Evolutionary conservation across 345 rosid species (phyloP).

Genomic region (Erysimum cheiranthoides): DNA sequence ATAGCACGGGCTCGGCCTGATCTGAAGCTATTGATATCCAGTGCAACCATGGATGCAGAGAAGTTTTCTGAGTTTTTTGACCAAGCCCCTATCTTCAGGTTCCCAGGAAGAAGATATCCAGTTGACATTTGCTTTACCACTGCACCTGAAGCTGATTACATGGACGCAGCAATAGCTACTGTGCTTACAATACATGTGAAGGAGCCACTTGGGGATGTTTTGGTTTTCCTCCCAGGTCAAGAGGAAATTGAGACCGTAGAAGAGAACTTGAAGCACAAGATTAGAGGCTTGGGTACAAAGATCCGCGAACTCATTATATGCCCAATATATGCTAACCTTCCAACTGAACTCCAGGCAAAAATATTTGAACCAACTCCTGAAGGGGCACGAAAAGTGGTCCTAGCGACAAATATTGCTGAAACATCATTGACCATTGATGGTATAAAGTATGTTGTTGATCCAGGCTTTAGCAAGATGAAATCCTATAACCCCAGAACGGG

Average conservation of each 20-base stretch:
- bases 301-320: slow-evolving; percentile 84
- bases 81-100: slow-evolving; percentile 76
- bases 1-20: slow-evolving; percentile 74
- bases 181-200: slow-evolving; percentile 76
- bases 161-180: slow-evolving; percentile 86
- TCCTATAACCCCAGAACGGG: slow-evolving; percentile 90
- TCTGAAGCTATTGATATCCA: slow-evolving; percentile 77
- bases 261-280: slow-evolving; percentile 77
- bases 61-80: slow-evolving; percentile 88
- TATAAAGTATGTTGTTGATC: slow-evolving; percentile 81
- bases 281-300: slow-evolving; percentile 80
- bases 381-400: slow-evolving; percentile 87
- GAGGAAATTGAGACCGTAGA: slow-evolving; percentile 90
- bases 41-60: slow-evolving; percentile 93
- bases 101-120: slow-evolving; percentile 92
- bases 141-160: slow-evolving; percentile 93
- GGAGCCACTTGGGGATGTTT: slow-evolving; percentile 73
- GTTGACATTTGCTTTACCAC: slow-evolving; percentile 75
- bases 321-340: slow-evolving; percentile 87
- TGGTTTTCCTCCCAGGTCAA: slow-evolving; percentile 83
- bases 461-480: slow-evolving; percentile 86
- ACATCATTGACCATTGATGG: slow-evolving; percentile 88
- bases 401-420: slow-evolving; percentile 92
- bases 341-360: slow-evolving; percentile 84
- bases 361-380: slow-evolving; percentile 89